Base-by-base conservation (phyloP, 495 filamentous ascomycete species). In the Delitschia confertaspora region DNA sequence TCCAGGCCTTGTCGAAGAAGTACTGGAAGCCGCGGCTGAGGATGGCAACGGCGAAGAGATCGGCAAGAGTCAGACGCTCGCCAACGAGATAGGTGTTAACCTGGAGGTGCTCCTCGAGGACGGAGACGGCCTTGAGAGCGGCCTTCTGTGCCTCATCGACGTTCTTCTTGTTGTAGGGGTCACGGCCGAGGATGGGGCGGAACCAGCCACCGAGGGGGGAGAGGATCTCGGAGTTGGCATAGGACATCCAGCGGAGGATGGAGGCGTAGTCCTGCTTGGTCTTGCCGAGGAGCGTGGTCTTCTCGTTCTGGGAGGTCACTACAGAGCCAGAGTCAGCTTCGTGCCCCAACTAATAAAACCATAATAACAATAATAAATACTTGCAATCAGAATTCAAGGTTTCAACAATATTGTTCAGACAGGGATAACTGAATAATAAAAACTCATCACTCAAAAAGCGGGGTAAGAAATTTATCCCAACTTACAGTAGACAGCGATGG, bases 281-380 rank as follows among this genome's bases (percentile, higher is more conserved):
- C 79, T 95, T 95, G 60, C 91, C 91, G 49, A 99, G 75, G 38
- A 99, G 85, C 52, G 87, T 88, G 52, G 93, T 99, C 79, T 95
- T 96, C 80, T 96, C 91, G 67, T 99, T 96, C 73, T 99, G 91
- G 57, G 91, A 95, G 62, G 91, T 86, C 60, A 99, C 91, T 98
- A 13, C 6, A n/a, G n/a, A n/a, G 33, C 2, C 8, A 6, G 20
- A 29, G 51, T 59, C 40, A 59, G 56, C 38, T 33, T 33, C 27
- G 62, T 26, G 26, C 46, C 18, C 36, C 48, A n/a, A 20, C 6
- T 24, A 55, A 39, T 43, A 34, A 31, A 22, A 19, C 11, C 46
- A 47, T 73, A 72, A 66, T 69, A 69, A 63, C 50, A 67, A 61
- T 16, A 37, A 50, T 19, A 38, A 30, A 22, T 34, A 25, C 55